These are phyloP conservation scores for Cladosporium austrohemisphaericum DNA, from an alignment of 2,329 filamentous ascomycete species.

Conservation along the genomic window DNA sequence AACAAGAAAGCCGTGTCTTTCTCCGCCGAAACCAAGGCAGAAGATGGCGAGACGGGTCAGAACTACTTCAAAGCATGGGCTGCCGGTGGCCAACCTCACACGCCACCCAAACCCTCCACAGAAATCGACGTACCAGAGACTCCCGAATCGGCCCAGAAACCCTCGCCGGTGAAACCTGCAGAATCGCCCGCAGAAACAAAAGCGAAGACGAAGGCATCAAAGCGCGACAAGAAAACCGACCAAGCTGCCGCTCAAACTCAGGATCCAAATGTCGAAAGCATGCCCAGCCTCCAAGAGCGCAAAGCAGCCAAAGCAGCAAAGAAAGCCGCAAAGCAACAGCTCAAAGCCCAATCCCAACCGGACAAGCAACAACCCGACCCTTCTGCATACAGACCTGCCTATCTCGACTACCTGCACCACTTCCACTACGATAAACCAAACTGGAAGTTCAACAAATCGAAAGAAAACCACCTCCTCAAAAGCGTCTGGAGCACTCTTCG, in stretches of 20 bases:
- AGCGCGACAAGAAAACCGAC: constrained; percentile 18
- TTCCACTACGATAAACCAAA: constrained; percentile 66
- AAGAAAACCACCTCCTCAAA: constrained; percentile 80
- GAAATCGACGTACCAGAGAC: constrained; percentile 6
- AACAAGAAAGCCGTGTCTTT: constrained; percentile 60
- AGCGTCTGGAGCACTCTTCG: constrained; percentile 69
- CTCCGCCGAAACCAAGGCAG: constrained; percentile 58
- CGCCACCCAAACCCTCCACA: constrained; percentile 10
- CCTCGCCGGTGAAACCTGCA: background rate
- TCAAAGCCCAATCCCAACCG: constrained; percentile 8
- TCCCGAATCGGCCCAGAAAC: constrained; percentile 7
- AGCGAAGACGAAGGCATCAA: constrained; percentile 23
- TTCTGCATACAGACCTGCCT: constrained; percentile 50
- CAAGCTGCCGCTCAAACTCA: constrained; percentile 35
- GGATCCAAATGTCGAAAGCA: constrained; percentile 35
- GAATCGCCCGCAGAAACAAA: constrained; percentile 26
- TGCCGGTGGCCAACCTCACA: constrained; percentile 6
- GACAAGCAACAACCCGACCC: constrained; percentile 4
- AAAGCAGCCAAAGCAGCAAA: constrained; percentile 9
- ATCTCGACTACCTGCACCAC: constrained; percentile 71
- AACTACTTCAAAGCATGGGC: constrained; percentile 51
- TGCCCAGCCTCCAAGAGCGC: constrained; percentile 9
- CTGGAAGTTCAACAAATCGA: constrained; percentile 97
- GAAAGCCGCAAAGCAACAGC: constrained; percentile 11
- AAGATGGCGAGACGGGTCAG: constrained; percentile 51